A percentile compares a stretch with the other conserved stretches of the same genome.
These are phyloP conservation scores for Erysimum cheiri DNA, from an alignment of 441 rosid genomes.

Conservation along the genomic window DNA sequence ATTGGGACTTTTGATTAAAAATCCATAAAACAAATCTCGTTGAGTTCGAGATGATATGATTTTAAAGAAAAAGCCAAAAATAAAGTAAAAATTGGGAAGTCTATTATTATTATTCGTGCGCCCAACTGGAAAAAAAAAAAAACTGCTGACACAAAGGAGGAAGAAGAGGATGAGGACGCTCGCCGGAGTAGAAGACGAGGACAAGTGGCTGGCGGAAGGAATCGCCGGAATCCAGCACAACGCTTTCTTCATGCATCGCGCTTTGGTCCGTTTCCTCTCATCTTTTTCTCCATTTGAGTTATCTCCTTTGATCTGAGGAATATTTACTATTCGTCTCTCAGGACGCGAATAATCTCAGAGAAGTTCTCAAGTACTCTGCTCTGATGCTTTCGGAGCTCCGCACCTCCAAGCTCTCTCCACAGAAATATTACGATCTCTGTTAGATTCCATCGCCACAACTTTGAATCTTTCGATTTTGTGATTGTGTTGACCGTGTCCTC, in stretches of 20 bases:
- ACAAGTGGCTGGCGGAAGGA: constrained; percentile 81
- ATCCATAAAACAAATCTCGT: background rate
- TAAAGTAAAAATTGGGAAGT: background rate
- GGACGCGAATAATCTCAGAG: constrained; percentile 72
- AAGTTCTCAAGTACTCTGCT: constrained; percentile 72
- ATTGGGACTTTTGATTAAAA: background rate
- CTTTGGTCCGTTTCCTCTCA: constrained; percentile 51
- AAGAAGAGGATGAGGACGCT: constrained; percentile 47
- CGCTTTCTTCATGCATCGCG: constrained; percentile 76
- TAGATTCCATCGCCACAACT: constrained; percentile 32
- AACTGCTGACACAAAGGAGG: constrained; percentile 39
- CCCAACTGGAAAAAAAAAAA: constrained; percentile 16
- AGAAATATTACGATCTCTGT: constrained; percentile 77
- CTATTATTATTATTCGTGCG: constrained; percentile 28
- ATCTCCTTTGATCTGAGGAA: constrained; percentile 12
- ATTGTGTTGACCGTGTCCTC: constrained; percentile 33
- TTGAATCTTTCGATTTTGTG: constrained; percentile 38
- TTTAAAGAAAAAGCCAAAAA: background rate
- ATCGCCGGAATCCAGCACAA: constrained; percentile 74
- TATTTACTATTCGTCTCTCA: constrained; percentile 34
- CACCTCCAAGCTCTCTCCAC: constrained; percentile 74
- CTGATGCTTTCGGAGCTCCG: constrained; percentile 76
- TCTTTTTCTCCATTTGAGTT: background rate
- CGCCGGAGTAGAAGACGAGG: constrained; percentile 65
- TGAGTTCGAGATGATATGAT: background rate